Evolutionary conservation across 164 flowering plant genomes (phyloP).

Genomic region (Vitis rotundifolia): DNA sequence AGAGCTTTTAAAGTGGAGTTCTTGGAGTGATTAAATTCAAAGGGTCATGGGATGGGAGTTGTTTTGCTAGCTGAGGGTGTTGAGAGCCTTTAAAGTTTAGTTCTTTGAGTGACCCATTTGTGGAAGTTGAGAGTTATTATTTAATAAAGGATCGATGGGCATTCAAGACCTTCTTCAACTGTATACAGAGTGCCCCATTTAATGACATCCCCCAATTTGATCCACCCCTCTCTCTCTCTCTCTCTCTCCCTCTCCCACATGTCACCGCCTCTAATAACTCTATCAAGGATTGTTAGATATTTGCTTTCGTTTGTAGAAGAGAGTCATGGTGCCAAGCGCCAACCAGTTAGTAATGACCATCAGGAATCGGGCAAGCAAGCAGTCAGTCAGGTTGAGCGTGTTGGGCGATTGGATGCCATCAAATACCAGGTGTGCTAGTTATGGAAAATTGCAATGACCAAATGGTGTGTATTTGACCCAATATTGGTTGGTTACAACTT

Average conservation of each 20-base stretch:
- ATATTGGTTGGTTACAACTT: too few species aligned
- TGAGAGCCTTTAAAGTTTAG: slow-evolving; percentile 48
- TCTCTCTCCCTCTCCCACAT: neutral
- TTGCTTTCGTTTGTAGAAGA: too few species aligned
- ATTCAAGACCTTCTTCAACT: slow-evolving; percentile 57
- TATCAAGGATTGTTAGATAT: neutral
- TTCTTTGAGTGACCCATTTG: slow-evolving; percentile 45
- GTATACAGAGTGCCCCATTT: slow-evolving; percentile 39
- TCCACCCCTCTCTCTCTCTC: slow-evolving; percentile 13
- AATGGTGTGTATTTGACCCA: too few species aligned
- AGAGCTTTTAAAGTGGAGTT: slow-evolving; percentile 14
- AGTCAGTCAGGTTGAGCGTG: too few species aligned
- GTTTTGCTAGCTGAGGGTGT: slow-evolving; percentile 31
- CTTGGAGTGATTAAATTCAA: slow-evolving; percentile 12
- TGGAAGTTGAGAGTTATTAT: slow-evolving; percentile 50
- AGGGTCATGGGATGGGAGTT: slow-evolving; percentile 19
- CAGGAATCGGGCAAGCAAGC: too few species aligned
- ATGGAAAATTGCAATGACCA: too few species aligned
- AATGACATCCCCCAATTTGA: slow-evolving; percentile 16
- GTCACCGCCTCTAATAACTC: slow-evolving; percentile 21
- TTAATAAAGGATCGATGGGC: slow-evolving; percentile 33
- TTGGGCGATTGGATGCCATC: too few species aligned
- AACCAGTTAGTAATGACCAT: too few species aligned
- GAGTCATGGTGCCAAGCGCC: too few species aligned
- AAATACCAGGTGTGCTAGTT: too few species aligned